Percentiles rank a stretch among this genome's conserved stretches.
Conservation (phyloP, 2,329 filamentous ascomycete species). For the Trichoderma sp. region DNA sequence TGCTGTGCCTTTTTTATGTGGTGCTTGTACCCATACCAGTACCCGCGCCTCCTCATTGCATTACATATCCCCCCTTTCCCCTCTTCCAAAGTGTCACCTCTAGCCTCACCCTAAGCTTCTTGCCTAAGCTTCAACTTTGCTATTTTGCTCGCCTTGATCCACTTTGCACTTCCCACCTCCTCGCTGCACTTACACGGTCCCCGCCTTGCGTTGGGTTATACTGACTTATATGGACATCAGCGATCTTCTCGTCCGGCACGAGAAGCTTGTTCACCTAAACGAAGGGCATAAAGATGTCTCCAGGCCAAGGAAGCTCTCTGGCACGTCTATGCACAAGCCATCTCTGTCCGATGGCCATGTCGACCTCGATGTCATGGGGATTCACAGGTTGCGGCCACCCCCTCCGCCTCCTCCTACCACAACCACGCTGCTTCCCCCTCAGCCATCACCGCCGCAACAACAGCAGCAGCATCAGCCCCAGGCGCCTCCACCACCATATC, state of each 20-base stretch:
- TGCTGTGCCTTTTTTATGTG: not conserved
- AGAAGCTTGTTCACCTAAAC: slow-evolving; percentile 63
- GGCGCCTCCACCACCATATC: slow-evolving; percentile 34
- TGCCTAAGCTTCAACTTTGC: slow-evolving; percentile 3
- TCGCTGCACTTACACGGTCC: not conserved
- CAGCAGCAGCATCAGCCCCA: slow-evolving; percentile 21
- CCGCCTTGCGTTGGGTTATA: not conserved
- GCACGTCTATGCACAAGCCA: slow-evolving; percentile 42
- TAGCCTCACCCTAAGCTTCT: slow-evolving; percentile 11
- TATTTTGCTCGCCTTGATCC: not conserved
- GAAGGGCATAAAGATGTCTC: slow-evolving; percentile 54
- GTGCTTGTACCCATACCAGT: slow-evolving; percentile 11
- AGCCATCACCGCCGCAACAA: slow-evolving; percentile 17
- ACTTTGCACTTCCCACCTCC: not conserved
- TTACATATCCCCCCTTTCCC: slow-evolving; percentile 13
- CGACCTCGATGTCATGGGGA: slow-evolving; percentile 45
- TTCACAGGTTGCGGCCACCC: slow-evolving; percentile 35
- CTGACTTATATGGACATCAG: slow-evolving; percentile 60
- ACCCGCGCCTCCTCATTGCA: slow-evolving; percentile 18
- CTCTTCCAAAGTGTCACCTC: not conserved
- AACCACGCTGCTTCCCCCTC: slow-evolving; percentile 17
- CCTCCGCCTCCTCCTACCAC: slow-evolving; percentile 20
- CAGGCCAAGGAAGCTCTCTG: slow-evolving; percentile 52
- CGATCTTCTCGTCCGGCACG: slow-evolving; percentile 60
- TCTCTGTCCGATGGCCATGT: slow-evolving; percentile 48